A percentile compares a stretch with the other conserved stretches of the same genome.
Conservation (phyloP, 2,329 filamentous ascomycete genomes). For the Tolypocladium capitatum region DNA sequence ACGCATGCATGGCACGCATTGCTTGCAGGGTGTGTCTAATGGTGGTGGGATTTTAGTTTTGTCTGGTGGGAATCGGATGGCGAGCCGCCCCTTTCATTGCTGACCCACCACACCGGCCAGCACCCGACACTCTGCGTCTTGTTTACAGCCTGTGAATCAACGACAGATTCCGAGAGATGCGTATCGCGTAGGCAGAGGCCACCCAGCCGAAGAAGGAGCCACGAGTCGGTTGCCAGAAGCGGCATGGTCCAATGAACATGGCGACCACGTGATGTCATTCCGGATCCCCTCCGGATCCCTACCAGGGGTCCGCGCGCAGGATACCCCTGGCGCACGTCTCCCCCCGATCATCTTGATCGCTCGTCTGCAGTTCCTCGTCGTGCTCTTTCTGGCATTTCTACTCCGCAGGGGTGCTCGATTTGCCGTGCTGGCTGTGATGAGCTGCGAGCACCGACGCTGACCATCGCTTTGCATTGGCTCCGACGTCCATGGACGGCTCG, state of each 20-base stretch:
- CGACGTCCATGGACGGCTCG: conserved; percentile 13
- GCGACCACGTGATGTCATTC: background rate
- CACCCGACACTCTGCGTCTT: background rate
- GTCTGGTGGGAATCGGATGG: no score
- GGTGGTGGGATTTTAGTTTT: no score
- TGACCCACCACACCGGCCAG: background rate
- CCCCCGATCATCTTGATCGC: background rate
- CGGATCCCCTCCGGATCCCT: background rate
- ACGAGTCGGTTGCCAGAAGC: no score
- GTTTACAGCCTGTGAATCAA: background rate
- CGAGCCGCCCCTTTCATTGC: background rate
- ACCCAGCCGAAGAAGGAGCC: background rate
- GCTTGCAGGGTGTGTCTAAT: no score
- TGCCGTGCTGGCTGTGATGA: background rate
- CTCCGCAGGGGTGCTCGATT: background rate
- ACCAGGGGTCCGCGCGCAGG: background rate
- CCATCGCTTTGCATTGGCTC: background rate
- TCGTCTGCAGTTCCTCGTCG: background rate
- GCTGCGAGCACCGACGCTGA: background rate
- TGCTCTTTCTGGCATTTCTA: background rate
- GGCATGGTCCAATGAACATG: no score
- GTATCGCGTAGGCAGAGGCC: no score
- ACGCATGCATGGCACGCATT: no score
- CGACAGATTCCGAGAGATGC: background rate
- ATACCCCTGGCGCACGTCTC: background rate